Base-by-base conservation (phyloP, 1,139 yeast species). In the Williopsis jadinii region DNA sequence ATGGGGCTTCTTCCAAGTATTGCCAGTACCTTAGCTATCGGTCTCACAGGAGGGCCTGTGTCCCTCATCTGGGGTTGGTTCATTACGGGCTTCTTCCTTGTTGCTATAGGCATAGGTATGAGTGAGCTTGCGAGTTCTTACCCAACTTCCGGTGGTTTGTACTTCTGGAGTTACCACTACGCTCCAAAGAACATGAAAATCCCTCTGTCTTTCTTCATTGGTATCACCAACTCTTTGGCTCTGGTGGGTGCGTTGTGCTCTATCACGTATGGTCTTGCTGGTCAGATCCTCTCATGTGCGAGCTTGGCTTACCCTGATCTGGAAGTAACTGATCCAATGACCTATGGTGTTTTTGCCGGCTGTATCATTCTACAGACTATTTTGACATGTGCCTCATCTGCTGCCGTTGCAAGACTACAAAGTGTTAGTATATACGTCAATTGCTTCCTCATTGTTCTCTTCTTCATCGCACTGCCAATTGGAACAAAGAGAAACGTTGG, bases 1-100 rank as follows among this genome's bases (percentile, higher is more conserved):
- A 48, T 74, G 77, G 77, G 78, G 19, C 55, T 73, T 34, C 58
- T 72, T 31, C 78, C 77, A 3, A 64, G 71, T 30, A 71, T 73
- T 34, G 70, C 73, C 1, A 63, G 71, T 12, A 58, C 60, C 9
- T 50, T 61, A 44, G 54, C 54, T 9, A 56, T 55, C 35, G 64
- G 71, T 29, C 63, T 71, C 41, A 63, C 71, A 15, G 77, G 77
- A 13, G 81, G 81, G 3, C 72, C 78, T 3, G 75, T 71, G 12
- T 73, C 82, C 5, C 67, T 77, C 24, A 73, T 79, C 14, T 82
- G 87, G 86, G 85, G 87, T 41, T 83, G 87, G 86, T 68, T 80
- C 43, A 65, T 72, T 39, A 73, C 80, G 34, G 74, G 76, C n/a
- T 47, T 70, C 40, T 80, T 80, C 48, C 74, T 82, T 45, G 58